These are phyloP conservation scores for Ramaria rubella DNA, from an alignment of 768 basidiomycete species.

Conservation along the genomic window DNA sequence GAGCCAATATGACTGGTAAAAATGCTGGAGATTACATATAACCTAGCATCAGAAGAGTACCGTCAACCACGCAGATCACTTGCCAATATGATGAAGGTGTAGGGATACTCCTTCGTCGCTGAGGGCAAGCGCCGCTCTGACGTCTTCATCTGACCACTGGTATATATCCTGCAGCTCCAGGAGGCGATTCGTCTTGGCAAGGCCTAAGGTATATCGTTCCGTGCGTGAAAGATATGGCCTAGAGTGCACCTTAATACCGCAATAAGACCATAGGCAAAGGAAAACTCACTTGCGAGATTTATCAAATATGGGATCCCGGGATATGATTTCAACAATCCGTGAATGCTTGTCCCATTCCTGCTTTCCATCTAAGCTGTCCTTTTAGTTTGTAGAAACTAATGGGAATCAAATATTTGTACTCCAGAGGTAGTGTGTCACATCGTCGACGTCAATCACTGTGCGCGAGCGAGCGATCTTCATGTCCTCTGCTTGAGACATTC, in stretches of 20 bases:
- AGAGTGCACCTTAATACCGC: not conserved
- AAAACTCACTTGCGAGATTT: constrained; percentile 44
- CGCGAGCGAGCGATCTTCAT: constrained; percentile 43
- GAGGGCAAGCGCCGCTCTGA: constrained; percentile 37
- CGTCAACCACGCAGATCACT: constrained; percentile 1
- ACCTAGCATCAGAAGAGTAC: constrained; percentile 20
- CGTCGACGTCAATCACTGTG: constrained; percentile 37
- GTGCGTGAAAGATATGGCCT: constrained; percentile 55
- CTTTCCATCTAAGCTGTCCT: constrained; percentile 36
- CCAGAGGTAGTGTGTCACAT: constrained; percentile 44
- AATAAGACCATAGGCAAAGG: not conserved
- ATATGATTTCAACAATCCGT: constrained; percentile 39
- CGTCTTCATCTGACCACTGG: constrained; percentile 47
- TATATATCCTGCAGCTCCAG: constrained; percentile 52
- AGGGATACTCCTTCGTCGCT: constrained; percentile 52
- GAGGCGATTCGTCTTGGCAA: constrained; percentile 49
- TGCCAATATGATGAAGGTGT: constrained; percentile 32
- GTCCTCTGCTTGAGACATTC: constrained; percentile 36
- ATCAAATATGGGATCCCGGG: constrained; percentile 52
- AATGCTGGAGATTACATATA: constrained; percentile 35
- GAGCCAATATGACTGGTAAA: constrained; percentile 57
- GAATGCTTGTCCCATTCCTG: constrained; percentile 44
- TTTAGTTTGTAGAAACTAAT: not conserved
- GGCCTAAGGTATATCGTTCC: constrained; percentile 49
- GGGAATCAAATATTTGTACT: constrained; percentile 30